A percentile compares a stretch with the other conserved stretches of the same genome.
Conservation (phyloP, 2,329 filamentous ascomycete genomes). For the Aspergillus calidoustus region DNA sequence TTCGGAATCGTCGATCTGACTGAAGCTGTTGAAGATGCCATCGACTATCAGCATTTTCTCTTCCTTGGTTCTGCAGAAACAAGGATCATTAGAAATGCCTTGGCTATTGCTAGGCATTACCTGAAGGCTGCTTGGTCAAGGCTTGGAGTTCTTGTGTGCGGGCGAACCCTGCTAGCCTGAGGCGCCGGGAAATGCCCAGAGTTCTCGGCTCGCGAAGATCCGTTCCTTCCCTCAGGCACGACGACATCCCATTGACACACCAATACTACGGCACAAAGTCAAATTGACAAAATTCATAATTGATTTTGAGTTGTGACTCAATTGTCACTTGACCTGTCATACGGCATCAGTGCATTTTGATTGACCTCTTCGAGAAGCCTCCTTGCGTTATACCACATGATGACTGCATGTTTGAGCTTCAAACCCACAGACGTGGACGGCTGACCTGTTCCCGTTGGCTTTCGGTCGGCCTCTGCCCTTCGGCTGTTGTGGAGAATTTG, state of each 20-base stretch:
- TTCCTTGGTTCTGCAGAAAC: background rate
- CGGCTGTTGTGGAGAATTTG: background rate
- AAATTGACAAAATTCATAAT: background rate
- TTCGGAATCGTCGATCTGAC: background rate
- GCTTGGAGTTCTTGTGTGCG: constrained; percentile 9
- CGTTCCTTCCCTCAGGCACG: background rate
- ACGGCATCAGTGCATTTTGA: background rate
- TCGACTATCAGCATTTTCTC: background rate
- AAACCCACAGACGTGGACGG: background rate
- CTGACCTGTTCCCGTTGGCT: background rate
- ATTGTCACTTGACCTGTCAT: background rate
- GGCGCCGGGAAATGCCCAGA: background rate
- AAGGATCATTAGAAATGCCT: constrained; percentile 9
- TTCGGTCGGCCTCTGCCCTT: background rate
- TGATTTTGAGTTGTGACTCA: background rate
- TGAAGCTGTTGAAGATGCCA: background rate
- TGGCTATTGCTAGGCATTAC: constrained; percentile 6
- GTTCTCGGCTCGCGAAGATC: background rate
- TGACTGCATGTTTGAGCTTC: constrained; percentile 5
- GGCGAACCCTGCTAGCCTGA: constrained; percentile 1
- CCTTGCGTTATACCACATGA: constrained; percentile 8
- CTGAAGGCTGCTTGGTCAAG: constrained; percentile 4
- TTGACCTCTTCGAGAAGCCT: constrained; percentile 1
- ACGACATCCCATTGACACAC: background rate
- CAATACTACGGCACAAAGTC: background rate